Percentiles rank a stretch among this genome's conserved stretches.
Conservation (phyloP, 2,329 filamentous ascomycete species). For the Pseudogymnoascus sp. region DNA sequence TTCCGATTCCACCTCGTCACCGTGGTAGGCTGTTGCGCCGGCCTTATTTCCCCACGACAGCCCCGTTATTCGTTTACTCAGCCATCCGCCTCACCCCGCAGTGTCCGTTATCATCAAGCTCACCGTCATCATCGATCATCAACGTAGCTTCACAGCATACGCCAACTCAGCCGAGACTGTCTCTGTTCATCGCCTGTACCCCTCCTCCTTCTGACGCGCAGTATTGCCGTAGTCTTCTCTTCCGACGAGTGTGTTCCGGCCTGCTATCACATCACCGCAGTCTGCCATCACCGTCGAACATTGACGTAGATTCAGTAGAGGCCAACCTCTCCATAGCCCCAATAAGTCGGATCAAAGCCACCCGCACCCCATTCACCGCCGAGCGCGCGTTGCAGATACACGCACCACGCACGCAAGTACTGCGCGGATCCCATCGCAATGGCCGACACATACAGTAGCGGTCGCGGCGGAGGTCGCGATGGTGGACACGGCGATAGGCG, state of each 20-base stretch:
- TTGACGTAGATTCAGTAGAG: not conserved
- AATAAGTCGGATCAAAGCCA: not conserved
- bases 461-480: not conserved
- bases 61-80: not conserved
- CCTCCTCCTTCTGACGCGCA: not conserved
- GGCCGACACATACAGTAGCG: not conserved
- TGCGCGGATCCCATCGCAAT: not conserved
- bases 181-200: not conserved
- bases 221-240: not conserved
- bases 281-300: not conserved
- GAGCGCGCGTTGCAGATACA: too few species aligned
- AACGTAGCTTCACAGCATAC: not conserved
- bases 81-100: not conserved
- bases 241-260: not conserved
- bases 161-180: not conserved
- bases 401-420: not conserved
- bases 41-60: not conserved
- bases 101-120: not conserved
- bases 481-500: not conserved
- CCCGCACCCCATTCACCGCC: not conserved
- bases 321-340: not conserved
- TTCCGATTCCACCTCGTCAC: not conserved
- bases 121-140: not conserved
- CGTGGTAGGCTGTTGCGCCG: not conserved
- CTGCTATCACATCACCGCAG: too few species aligned